These are phyloP conservation scores for Coemansia sp. DNA, from an alignment of 192 early-diverging fungal species.

Conservation along the genomic window DNA sequence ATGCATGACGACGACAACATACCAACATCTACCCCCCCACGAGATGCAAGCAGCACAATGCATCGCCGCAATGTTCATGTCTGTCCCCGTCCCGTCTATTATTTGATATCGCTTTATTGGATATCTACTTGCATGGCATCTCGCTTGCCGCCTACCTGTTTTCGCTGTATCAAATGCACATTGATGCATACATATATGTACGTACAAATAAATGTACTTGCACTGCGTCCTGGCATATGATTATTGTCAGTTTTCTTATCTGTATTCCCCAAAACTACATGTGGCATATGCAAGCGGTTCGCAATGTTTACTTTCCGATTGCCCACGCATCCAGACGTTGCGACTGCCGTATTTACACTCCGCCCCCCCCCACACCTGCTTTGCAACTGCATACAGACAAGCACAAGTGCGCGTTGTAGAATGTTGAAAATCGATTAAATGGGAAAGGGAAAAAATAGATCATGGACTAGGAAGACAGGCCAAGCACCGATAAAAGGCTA, in stretches of 20 bases:
- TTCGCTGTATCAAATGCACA: background rate
- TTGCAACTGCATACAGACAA: background rate
- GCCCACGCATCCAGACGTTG: background rate
- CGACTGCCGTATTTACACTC: background rate
- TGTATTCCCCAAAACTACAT: background rate
- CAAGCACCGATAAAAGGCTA: background rate
- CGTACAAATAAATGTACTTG: background rate
- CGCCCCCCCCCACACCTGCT: too few relatives aligned
- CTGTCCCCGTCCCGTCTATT: background rate
- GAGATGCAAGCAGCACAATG: background rate
- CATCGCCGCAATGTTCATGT: background rate
- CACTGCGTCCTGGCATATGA: background rate
- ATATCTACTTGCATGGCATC: background rate
- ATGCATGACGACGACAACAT: conserved; percentile 6
- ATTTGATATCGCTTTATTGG: background rate
- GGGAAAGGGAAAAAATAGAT: background rate
- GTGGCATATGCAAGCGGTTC: background rate
- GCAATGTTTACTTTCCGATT: background rate
- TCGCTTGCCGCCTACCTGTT: background rate
- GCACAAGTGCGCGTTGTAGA: background rate
- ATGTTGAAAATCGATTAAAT: background rate
- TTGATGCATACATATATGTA: background rate
- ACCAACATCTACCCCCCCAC: background rate
- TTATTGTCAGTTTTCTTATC: background rate
- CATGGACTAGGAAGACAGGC: background rate